Conservation (phyloP, 768 basidiomycete species). For the Galerina sulciceps region DNA sequence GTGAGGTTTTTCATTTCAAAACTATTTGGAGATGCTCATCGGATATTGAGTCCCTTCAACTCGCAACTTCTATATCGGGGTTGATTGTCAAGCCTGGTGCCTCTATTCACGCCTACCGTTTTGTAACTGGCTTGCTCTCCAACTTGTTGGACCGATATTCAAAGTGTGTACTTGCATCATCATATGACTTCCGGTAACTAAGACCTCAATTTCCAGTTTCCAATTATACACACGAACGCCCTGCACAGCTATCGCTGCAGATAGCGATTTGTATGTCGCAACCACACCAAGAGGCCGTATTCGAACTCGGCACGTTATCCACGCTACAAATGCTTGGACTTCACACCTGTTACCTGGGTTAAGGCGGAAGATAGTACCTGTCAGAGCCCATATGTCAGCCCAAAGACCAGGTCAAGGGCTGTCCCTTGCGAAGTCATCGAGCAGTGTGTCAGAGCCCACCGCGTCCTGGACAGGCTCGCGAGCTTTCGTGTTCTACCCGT, state of each 20-base stretch:
- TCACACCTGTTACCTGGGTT: constrained; percentile 71
- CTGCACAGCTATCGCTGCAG: constrained; percentile 52
- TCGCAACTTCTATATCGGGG: constrained; percentile 50
- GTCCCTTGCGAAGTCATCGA: background rate
- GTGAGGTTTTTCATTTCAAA: constrained; percentile 21
- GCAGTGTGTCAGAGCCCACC: background rate
- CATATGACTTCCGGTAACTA: background rate
- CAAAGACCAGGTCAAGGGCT: constrained; percentile 45
- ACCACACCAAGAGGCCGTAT: constrained; percentile 64
- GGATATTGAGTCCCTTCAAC: constrained; percentile 48
- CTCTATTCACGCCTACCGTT: constrained; percentile 71
- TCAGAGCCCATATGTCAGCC: constrained; percentile 65
- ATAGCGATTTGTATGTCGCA: constrained; percentile 49
- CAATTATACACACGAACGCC: constrained; percentile 63
- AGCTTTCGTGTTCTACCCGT: constrained; percentile 63
- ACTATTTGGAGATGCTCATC: background rate
- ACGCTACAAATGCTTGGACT: constrained; percentile 86
- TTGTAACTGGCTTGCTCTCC: constrained; percentile 62
- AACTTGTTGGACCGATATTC: constrained; percentile 54
- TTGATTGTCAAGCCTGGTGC: constrained; percentile 59
- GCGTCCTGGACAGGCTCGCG: constrained; percentile 44
- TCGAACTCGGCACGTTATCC: constrained; percentile 66
- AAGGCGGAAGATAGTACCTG: constrained; percentile 65
- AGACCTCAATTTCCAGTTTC: constrained; percentile 44
- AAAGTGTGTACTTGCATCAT: constrained; percentile 37